Percentiles rank a stretch among this genome's conserved stretches.
These are phyloP conservation scores for Metarhizium anisopliae DNA, from an alignment of 2,329 filamentous ascomycete species.

Conservation along the genomic window DNA sequence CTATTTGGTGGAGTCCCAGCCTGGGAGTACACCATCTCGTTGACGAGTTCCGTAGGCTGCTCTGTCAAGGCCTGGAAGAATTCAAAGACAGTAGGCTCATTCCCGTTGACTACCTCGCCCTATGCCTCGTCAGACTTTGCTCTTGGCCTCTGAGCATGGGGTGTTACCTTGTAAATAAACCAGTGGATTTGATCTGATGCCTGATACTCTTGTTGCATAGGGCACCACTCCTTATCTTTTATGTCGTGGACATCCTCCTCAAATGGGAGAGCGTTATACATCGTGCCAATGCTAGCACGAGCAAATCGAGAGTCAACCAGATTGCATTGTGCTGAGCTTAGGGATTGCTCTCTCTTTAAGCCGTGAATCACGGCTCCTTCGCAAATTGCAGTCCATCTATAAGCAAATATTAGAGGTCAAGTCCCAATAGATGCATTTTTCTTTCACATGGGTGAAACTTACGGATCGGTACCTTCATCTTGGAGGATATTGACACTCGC, in stretches of 20 bases:
- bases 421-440: neutral
- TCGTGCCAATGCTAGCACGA: constrained; percentile 16
- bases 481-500: constrained; percentile 18
- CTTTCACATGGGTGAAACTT: constrained; percentile 7
- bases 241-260: neutral
- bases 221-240: constrained; percentile 10
- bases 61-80: neutral
- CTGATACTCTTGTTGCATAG: neutral
- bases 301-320: constrained; percentile 14
- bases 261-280: neutral
- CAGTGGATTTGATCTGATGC: constrained; percentile 15
- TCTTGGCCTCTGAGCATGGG: neutral
- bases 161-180: constrained; percentile 13
- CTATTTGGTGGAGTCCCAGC: neutral
- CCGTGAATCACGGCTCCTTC: constrained; percentile 22
- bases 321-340: neutral
- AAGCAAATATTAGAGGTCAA: neutral
- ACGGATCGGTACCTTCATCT: constrained; percentile 21
- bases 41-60: neutral
- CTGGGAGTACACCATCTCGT: neutral
- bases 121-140: neutral
- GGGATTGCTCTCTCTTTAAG: neutral
- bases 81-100: neutral
- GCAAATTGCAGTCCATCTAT: constrained; percentile 26
- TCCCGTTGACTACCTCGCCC: neutral